These are phyloP conservation scores for Colletotrichum sp. DNA, from an alignment of 2,329 filamentous ascomycete genomes.

Conservation along the genomic window DNA sequence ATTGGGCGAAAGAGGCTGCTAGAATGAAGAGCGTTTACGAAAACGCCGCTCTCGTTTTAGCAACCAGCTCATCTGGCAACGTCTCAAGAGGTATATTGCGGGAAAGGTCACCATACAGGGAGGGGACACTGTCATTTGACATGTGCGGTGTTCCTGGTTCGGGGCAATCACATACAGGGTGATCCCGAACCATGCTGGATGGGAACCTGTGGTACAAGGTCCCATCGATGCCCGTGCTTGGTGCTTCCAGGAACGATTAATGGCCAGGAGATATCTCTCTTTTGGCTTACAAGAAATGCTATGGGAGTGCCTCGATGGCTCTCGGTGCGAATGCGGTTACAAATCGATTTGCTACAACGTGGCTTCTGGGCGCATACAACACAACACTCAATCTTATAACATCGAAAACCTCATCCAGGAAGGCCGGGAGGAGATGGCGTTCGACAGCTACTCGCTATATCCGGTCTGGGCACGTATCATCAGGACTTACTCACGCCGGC, in stretches of 20 bases:
- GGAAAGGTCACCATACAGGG: background rate
- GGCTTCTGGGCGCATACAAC: background rate
- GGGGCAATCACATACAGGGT: background rate
- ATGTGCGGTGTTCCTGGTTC: background rate
- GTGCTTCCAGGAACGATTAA: background rate
- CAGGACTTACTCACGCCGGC: background rate
- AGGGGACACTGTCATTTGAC: background rate
- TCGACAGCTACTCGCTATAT: background rate
- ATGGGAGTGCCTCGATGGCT: background rate
- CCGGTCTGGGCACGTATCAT: background rate
- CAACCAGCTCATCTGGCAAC: background rate
- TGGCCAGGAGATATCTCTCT: background rate
- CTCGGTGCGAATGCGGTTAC: background rate
- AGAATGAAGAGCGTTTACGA: background rate
- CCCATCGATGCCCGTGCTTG: background rate
- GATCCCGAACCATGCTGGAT: background rate
- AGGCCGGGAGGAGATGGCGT: background rate
- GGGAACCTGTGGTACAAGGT: background rate
- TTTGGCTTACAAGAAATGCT: background rate
- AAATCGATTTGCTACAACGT: background rate
- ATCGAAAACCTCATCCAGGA: background rate
- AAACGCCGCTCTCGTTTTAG: background rate
- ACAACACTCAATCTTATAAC: background rate
- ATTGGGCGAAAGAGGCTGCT: background rate
- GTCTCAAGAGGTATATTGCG: background rate